Percentiles rank a stretch among this genome's conserved stretches.
Evolutionary conservation across 768 basidiomycete genomes (phyloP).

Genomic region (Boletus pseudopeckii): DNA sequence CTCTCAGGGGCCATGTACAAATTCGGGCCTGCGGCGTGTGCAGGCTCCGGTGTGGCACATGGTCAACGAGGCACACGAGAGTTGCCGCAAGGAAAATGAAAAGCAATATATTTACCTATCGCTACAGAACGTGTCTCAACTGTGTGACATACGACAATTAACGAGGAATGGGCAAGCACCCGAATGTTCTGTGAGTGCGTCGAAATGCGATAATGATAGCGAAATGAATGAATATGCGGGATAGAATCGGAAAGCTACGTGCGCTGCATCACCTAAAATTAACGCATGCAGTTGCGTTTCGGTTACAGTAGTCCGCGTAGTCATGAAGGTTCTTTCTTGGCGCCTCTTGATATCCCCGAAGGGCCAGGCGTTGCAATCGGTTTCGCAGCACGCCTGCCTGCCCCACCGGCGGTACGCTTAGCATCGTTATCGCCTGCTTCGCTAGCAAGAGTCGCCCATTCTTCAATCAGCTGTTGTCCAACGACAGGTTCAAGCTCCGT

Average conservation of each 20-base stretch:
- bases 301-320: background rate
- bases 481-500: constrained; percentile 86
- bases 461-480: constrained; percentile 63
- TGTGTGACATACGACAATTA: background rate
- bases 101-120: background rate
- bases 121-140: background rate
- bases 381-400: constrained; percentile 5
- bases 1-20: constrained; percentile 10
- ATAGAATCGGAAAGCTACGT: background rate
- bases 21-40: background rate
- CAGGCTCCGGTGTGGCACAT: background rate
- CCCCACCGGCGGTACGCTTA: background rate
- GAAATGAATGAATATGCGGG: background rate
- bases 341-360: background rate
- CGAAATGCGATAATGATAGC: no score
- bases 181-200: background rate
- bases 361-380: background rate
- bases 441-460: constrained; percentile 51
- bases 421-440: constrained; percentile 4
- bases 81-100: background rate
- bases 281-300: background rate
- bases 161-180: background rate
- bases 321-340: background rate
- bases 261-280: background rate
- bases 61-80: background rate